Evolutionary conservation across 1,284 basidiomycete species (phyloP), one percentile per base, ranked within the genome.

Genomic region (Leccinum pallidistipes): DNA sequence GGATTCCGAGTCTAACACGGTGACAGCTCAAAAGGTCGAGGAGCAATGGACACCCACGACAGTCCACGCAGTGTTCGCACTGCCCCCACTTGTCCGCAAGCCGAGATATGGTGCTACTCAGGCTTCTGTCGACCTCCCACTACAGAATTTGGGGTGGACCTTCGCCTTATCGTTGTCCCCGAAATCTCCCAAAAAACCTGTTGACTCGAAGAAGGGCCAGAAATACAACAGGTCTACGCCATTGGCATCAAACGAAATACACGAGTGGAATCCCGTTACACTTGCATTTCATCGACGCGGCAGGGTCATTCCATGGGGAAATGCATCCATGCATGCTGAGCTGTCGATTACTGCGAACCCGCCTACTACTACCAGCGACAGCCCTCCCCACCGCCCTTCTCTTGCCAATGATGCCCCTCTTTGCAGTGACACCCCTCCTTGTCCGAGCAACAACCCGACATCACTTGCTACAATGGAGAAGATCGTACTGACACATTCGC

Each of bases 21-120:
- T 57, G 24, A 47, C 6, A 24, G 59, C 34, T 16, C 6, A 52
- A 18, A 60, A 50, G 27, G 31, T 69, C 8, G 62, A 67, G 27
- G 68, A 69, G 29, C 62, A 40, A 24, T 70, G 68, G 68, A 57
- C 64, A 11, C 50, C 60, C 8, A 61, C 64, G 5, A 51, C 58
- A 8, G 51, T 69, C 6, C 56, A 64, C 7, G 52, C 57, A 2
- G 21, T 47, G 40, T 70, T 66, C 40, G 3, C 24, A 16, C 3
- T 69, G 11, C 2, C 6, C 38, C 5, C 58, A 1, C 53, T 36
- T 11, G 1, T 56, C 16, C 11, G 27, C 10, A 54, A 4, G 14
- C 2, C 61, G 11, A 32, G 1, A 12, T 40, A 55, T 5, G n/a
- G 10, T 29, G 8, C 1, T 21, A 40, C 21, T 21, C 21, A 21